Base-by-base conservation (phyloP, 2,329 filamentous ascomycete species). In the Apiospora phragmitis region DNA sequence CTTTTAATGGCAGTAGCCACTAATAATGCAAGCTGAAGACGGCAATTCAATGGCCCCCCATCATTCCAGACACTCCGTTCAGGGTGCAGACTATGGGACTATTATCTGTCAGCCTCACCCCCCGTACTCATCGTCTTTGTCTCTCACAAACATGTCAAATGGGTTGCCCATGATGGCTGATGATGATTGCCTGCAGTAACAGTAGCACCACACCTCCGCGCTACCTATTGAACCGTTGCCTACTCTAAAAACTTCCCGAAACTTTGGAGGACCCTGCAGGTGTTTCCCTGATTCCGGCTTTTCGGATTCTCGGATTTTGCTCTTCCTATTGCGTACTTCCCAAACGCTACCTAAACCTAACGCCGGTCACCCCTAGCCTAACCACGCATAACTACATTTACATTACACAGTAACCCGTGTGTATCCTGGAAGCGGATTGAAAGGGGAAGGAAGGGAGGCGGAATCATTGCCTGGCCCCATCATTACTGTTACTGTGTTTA, bases 21-120 rank as follows among this genome's bases (percentile, higher is more conserved):
- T 62, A 62, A 38, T 32, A 62, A 62, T 38, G 55, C 55, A 62
- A n/a, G 29, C 55, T 62, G 55, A 62, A 62, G 55, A 62, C 55
- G 55, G 55, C 55, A 62, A 62, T 62, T 32, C 55, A 24, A 62
- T n/a, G 32, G 18, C 32, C 55, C 51, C 55, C 55, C 55, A 35
- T 62, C 55, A 62, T 62, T 62, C 55, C 55, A 62, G 55, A 62
- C 32, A 38, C 8, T 38, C n/a, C 32, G 32, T 62, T 21, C 18
- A 62, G 18, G 18, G 21, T n/a, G 29, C 51, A 38, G 51, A n/a
- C 43, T 47, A 35, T 35, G 29, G 32, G 43, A 43, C 42, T 43
- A 18, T 45, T 45, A 21, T 35, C 18, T 62, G 51, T 16, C 51
- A 62, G 55, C 55, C 55, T 62, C 55, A 62, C 29, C 32, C 29